Conservation (phyloP, 2,329 filamentous ascomycete genomes). For the Pseudogymnoascus sp. region DNA sequence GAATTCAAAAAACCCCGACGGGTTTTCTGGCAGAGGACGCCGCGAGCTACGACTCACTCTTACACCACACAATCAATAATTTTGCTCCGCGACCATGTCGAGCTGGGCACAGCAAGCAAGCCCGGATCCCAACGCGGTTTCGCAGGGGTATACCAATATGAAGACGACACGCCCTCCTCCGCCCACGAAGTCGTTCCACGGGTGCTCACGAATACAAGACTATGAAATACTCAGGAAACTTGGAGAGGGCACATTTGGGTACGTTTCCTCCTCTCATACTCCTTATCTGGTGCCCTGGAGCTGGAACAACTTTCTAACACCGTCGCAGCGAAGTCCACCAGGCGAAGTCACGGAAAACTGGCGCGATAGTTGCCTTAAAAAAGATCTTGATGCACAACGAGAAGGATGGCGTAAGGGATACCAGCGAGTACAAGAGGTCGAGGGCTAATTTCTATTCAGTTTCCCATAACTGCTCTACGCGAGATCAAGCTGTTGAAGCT, state of each 20-base stretch:
- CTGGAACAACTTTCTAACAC: constrained; percentile 9
- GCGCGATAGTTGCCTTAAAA: constrained; percentile 77
- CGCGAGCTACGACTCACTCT: background rate
- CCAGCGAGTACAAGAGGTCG: background rate
- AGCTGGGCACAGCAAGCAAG: constrained; percentile 14
- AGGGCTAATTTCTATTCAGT: constrained; percentile 39
- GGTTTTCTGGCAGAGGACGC: background rate
- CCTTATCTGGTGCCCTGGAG: background rate
- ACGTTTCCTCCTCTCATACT: constrained; percentile 26
- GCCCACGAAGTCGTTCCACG: constrained; percentile 58
- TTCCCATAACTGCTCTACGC: constrained; percentile 94
- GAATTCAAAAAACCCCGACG: background rate
- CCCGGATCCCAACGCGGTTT: constrained; percentile 29
- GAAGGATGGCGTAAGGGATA: constrained; percentile 71
- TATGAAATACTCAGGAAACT: constrained; percentile 78
- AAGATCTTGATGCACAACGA: constrained; percentile 99
- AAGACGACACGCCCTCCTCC: constrained; percentile 39
- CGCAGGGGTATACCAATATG: constrained; percentile 49
- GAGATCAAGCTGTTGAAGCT: constrained; percentile 97
- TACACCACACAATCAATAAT: background rate
- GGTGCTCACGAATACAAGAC: constrained; percentile 75
- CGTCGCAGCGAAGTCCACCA: constrained; percentile 73
- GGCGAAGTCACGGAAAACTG: constrained; percentile 67
- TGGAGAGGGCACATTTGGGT: constrained; percentile 93
- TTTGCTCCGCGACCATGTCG: constrained; percentile 7